phyloP scores from a whole-genome alignment of 345 rosid species.

The Eucalyptus coolabah region DNA sequence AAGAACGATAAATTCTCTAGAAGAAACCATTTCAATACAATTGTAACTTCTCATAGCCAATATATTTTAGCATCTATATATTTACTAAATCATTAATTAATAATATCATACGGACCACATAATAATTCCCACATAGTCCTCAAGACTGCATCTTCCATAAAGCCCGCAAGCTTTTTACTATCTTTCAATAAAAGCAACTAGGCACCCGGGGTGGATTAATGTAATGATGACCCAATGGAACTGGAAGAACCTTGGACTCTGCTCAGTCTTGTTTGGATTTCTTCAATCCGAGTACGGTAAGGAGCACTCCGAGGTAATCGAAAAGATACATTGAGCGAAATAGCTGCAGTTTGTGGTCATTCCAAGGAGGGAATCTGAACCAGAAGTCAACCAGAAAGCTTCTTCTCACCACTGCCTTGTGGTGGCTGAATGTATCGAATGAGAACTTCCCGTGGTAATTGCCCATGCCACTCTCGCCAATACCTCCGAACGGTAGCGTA shows the following conservation, averaged over 20 bases:
- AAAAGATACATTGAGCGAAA: constrained; percentile 5
- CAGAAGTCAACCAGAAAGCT: constrained; percentile 42
- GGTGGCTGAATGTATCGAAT: constrained; percentile 47
- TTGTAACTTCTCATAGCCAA: no score
- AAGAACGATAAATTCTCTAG: no score
- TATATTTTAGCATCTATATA: no score
- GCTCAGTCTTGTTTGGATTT: not conserved
- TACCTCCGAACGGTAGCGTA: constrained; percentile 57
- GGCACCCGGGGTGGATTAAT: not conserved
- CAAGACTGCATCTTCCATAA: not conserved
- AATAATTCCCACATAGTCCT: no score
- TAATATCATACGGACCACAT: no score
- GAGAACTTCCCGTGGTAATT: constrained; percentile 57
- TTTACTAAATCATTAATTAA: no score
- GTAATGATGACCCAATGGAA: not conserved
- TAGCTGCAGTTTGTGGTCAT: constrained; percentile 33
- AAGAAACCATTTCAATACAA: no score
- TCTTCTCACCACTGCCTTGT: constrained; percentile 27
- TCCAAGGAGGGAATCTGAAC: constrained; percentile 74
- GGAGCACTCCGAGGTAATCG: constrained; percentile 34
- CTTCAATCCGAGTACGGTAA: constrained; percentile 39
- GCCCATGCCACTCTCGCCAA: constrained; percentile 54
- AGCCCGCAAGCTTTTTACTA: not conserved
- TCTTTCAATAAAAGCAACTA: not conserved
- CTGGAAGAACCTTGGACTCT: not conserved